Conservation (phyloP, 805 yeast species). For the Metschnikowia bowlesiae region DNA sequence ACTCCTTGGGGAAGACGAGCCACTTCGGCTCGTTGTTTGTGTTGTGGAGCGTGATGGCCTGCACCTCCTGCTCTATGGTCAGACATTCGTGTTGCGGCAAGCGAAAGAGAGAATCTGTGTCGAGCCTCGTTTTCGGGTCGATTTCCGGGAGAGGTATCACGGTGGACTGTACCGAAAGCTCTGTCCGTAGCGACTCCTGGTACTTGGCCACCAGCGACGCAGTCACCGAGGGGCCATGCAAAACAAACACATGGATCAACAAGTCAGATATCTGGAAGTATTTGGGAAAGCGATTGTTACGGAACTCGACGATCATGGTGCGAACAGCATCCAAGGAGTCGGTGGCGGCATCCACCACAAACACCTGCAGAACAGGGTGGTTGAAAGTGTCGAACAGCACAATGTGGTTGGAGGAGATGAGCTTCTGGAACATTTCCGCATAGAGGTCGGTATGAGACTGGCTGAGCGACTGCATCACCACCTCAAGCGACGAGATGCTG, state of each 20-base stretch:
- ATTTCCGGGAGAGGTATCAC: conserved; percentile 30
- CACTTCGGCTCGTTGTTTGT: conserved; percentile 9
- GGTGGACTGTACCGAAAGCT: conserved; percentile 27
- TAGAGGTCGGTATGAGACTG: conserved; percentile 33
- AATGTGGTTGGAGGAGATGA: conserved; percentile 55
- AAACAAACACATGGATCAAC: conserved; percentile 39
- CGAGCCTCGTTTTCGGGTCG: conserved; percentile 40
- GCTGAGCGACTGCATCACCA: conserved; percentile 16
- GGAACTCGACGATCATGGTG: conserved; percentile 45
- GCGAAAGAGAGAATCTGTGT: conserved; percentile 8
- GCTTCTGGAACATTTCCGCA: conserved; percentile 51
- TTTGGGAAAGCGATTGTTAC: conserved; percentile 53
- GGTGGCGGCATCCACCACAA: conserved; percentile 52
- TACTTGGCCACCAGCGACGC: conserved; percentile 31
- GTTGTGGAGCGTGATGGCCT: conserved; percentile 29
- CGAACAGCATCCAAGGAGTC: conserved; percentile 57
- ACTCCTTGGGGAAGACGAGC: conserved; percentile 27
- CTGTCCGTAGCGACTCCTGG: conserved; percentile 24
- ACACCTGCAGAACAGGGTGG: conserved; percentile 77
- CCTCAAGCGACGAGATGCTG: conserved; percentile 36
- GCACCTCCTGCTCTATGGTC: conserved; percentile 49
- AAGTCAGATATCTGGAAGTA: conserved; percentile 65
- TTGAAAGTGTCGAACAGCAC: conserved; percentile 81
- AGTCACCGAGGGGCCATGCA: conserved; percentile 21
- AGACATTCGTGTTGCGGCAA: conserved; percentile 28